These are phyloP conservation scores for Colletotrichum horii DNA, from an alignment of 2,329 filamentous ascomycete genomes.

Conservation along the genomic window DNA sequence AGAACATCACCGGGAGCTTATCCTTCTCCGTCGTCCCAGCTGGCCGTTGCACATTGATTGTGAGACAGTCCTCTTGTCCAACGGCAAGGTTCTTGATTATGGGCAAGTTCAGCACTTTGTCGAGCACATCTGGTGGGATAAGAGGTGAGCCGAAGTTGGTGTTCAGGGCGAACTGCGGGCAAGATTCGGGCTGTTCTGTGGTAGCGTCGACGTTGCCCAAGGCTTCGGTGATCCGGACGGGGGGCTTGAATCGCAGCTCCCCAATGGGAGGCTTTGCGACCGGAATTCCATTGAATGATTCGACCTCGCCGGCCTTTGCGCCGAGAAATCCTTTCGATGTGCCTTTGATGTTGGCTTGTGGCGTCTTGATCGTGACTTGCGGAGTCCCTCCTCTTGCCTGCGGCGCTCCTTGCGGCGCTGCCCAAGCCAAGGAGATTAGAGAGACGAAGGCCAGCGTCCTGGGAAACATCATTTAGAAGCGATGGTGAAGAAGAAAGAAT, in stretches of 20 bases:
- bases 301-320: constrained; percentile 38
- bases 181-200: constrained; percentile 30
- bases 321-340: constrained; percentile 8
- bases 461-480: not conserved
- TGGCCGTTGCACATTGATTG: constrained; percentile 37
- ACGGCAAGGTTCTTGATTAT: constrained; percentile 5
- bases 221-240: constrained; percentile 36
- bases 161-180: constrained; percentile 34
- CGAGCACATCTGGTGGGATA: constrained; percentile 25
- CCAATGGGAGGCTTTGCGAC: constrained; percentile 62
- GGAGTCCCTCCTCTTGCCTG: not conserved
- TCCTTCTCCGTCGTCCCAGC: not conserved
- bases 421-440: not conserved
- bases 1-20: constrained; percentile 25
- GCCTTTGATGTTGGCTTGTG: constrained; percentile 8
- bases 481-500: not conserved
- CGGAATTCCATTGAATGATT: constrained; percentile 62
- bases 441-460: not conserved
- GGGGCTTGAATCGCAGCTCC: constrained; percentile 49
- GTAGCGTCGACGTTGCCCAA: constrained; percentile 46
- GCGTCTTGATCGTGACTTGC: constrained; percentile 6
- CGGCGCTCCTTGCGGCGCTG: not conserved
- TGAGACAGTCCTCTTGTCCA: constrained; percentile 38
- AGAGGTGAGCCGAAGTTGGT: constrained; percentile 24
- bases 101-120: not conserved